A percentile compares a stretch with the other conserved stretches of the same genome.
Evolutionary conservation across 2,329 filamentous ascomycete genomes (phyloP).

Genomic region (Ceratocystis eucalypticola): DNA sequence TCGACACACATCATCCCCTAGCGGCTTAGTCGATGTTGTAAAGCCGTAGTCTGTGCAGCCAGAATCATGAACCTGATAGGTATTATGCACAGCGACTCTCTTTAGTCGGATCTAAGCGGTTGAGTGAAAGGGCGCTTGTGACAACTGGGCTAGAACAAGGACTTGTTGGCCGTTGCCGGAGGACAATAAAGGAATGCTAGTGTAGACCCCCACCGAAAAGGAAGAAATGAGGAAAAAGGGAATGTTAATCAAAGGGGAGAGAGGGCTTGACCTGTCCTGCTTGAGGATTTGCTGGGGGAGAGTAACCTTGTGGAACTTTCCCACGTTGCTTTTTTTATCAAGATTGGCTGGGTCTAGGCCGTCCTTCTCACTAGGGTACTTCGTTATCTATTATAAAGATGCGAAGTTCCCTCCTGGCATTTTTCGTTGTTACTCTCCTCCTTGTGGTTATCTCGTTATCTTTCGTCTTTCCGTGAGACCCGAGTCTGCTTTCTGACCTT

Average conservation of each 20-base stretch:
- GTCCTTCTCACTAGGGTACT: background rate
- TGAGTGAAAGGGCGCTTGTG: background rate
- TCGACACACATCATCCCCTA: background rate
- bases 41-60: conserved; percentile 5
- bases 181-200: background rate
- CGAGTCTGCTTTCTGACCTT: background rate
- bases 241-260: background rate
- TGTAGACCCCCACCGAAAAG: background rate
- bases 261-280: background rate
- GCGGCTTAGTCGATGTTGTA: conserved; percentile 6
- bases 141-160: background rate
- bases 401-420: background rate
- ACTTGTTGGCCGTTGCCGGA: conserved; percentile 1
- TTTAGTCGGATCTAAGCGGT: background rate
- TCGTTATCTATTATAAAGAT: conserved; percentile 1
- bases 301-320: conserved; percentile 1
- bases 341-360: background rate
- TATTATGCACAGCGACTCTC: background rate
- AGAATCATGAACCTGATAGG: background rate
- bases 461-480: background rate
- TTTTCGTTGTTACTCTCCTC: background rate
- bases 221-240: background rate
- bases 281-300: background rate
- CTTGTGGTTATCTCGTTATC: background rate
- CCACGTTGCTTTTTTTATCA: background rate